phyloP scores from a whole-genome alignment of 1,139 yeast genomes.

The Entelexis sorbosivorans region DNA sequence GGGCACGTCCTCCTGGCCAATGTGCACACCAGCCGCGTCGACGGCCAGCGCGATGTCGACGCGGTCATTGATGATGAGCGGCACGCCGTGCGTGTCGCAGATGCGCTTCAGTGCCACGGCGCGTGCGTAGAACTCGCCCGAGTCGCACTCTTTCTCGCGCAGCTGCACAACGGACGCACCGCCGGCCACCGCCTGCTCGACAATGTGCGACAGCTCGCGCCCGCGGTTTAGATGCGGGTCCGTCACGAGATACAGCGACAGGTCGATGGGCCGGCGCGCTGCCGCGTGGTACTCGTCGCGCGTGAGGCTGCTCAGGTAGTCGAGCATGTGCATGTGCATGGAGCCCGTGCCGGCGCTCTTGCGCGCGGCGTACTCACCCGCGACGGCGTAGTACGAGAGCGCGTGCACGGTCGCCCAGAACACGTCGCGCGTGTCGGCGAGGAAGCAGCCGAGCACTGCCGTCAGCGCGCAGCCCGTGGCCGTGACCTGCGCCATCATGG shows the following conservation, averaged over 20 bases:
- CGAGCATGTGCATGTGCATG: constrained; percentile 20
- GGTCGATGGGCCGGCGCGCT: constrained; percentile 37
- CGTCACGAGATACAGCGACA: constrained; percentile 62
- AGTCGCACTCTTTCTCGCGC: constrained; percentile 66
- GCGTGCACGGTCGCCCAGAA: constrained; percentile 14
- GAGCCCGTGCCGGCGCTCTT: constrained; percentile 20
- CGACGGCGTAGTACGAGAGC: constrained; percentile 20
- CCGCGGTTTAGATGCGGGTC: constrained; percentile 40
- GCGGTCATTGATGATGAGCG: constrained; percentile 77
- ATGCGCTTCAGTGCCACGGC: constrained; percentile 53
- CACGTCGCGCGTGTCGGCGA: constrained; percentile 7
- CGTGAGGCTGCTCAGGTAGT: constrained; percentile 19
- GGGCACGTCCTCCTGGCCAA: constrained; percentile 85
- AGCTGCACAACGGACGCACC: constrained; percentile 55
- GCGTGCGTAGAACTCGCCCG: constrained; percentile 52
- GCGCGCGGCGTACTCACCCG: constrained; percentile 20
- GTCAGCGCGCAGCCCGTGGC: constrained; percentile 61
- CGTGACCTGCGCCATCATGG: constrained; percentile 62
- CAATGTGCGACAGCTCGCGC: constrained; percentile 12
- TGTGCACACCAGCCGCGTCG: constrained; percentile 87
- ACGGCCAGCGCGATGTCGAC: constrained; percentile 83
- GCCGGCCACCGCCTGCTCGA: constrained; percentile 13
- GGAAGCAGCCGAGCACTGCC: constrained; percentile 20
- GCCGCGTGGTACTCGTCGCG: constrained; percentile 8
- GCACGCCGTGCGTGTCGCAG: constrained; percentile 51